Evolutionary conservation across 768 basidiomycete species (phyloP), one percentile per base, ranked within the genome.

Genomic region (Suillus placidus): DNA sequence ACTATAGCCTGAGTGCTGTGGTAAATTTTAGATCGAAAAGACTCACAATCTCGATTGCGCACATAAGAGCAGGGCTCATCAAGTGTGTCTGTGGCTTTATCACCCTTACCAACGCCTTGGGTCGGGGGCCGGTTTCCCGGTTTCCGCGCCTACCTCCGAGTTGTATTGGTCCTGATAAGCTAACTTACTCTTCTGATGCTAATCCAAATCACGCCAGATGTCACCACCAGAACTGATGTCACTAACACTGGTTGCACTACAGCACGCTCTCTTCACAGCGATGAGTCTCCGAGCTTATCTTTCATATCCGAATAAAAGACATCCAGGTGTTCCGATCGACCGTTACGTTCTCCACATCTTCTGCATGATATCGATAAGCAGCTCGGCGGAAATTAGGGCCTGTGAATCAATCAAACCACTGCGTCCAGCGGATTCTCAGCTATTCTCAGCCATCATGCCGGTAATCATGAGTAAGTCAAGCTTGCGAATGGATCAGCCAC

Each of bases 301-400:
- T 55, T 55, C 54, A 55, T 55, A 6, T 55, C 54, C 54, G 54
- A 55, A 34, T 20, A 10, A n/a, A 14, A n/a, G 54, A 20, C 54
- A 55, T 55, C 54, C 54, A 35, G 54, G 20, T 7, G 34, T 35
- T 55, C 54, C 54, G 54, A 55, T 55, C 34, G 34, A n/a, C 54
- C 34, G 20, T 55, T 35, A 55, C 54, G 32, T 34, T 34, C 16
- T 54, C 52, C 52, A 32, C 32, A 54, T 54, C 34, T 54, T 54
- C 32, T 34, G 9, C 30, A 34, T 32, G 52, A 54, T 55, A 55
- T 55, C 54, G 54, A 55, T 55, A 55, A 55, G 54, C 32, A 55
- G 34, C 34, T 35, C 32, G 34, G 54, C 54, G 32, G 34, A n/a
- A 34, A 35, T 55, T n/a, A 20, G 34, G 20, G 35, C 34, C 32